Base-by-base conservation (phyloP, 2,329 filamentous ascomycete species). In the Cladosporium sp. region DNA sequence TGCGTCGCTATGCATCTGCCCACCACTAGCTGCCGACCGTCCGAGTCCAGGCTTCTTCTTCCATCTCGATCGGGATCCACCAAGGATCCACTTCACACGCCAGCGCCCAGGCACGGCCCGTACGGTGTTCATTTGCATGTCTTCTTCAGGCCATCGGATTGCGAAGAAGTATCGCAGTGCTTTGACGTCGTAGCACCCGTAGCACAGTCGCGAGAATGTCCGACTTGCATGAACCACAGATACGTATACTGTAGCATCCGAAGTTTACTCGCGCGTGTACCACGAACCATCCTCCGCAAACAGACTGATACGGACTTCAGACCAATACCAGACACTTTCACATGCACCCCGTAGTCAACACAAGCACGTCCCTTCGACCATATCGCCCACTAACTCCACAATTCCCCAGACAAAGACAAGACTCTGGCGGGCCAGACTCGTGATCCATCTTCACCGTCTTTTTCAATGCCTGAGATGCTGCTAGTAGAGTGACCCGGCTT, bases 111-210 rank as follows among this genome's bases (percentile, higher is more conserved):
- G 52, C 52, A 55, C 52, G 52, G 52, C 52, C 52, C 52, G 52
- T 33, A 55, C n/a, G 26, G 52, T 31, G 52, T 16, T 33, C 52
- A 21, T 31, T 55, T 33, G 28, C 28, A 55, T 33, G 18, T 40
- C 55, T 57, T 57, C 55, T 57, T 57, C 55, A 55, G 52, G 52
- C 52, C 52, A 55, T 55, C 28, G 31, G 52, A 55, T 55, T 31
- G 11, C 40, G 40, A 52, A 29, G 49, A 52, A 52, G 49, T 26
- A 6, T 52, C 23, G 23, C 28, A 29, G 49, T 26, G n/a, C 40
- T 46, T 46, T 23, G 52, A 18, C 28, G 5, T 29, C 29, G 28
- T 33, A 18, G 28, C 21, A 55, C 23, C 33, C 11, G 55, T 40
- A 40, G 18, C 55, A 57, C 55, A 40, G 33, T 26, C 33, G 33